Base-by-base conservation (phyloP, 73 alveolate species). In the Paramecium caudatum region DNA sequence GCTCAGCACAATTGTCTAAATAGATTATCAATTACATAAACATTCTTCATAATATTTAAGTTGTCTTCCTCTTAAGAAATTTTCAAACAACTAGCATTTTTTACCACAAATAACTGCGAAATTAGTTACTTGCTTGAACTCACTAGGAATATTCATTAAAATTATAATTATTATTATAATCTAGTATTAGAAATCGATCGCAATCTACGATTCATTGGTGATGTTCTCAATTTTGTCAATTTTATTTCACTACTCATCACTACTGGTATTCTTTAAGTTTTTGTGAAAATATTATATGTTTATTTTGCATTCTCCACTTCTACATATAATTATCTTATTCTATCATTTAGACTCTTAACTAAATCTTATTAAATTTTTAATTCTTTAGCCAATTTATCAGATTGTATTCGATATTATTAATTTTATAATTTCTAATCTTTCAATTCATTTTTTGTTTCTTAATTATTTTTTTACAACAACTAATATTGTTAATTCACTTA, bases 41-140 rank as follows among this genome's bases (percentile, higher is more conserved):
- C 80, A 55, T 27, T 55, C 80, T 55, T 55, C 80, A 55, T 27
- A 55, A 55, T 55, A 27, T 21, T 55, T 55, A 37, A 55, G 12
- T 55, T 9, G 23, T 23, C 45, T 55, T 19, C 80, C 80, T 55
- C 80, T 25, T 23, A 17, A 23, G 13, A 55, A 55, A 55, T 55
- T 55, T 23, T 55, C 80, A 55, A 55, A 55, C 30, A 55, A 55
- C 30, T 55, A 9, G 30, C 80, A 55, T 23, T 43, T 37, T 21
- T 23, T 55, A 19, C 80, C 80, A 55, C 80, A 55, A 55, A 55
- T 55, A 1, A 55, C 80, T 27, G 80, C 80, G 30, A 27, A 55
- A 55, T 55, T 43, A 21, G 80, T 55, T 43, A 55, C 80, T 7
- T 37, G 30, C 30, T 49, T 13, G 21, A 16, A 15, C 10, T 55